Evolutionary conservation across 192 early-diverging fungal genomes (phyloP).

Genomic region (Mortierella alpina): DNA sequence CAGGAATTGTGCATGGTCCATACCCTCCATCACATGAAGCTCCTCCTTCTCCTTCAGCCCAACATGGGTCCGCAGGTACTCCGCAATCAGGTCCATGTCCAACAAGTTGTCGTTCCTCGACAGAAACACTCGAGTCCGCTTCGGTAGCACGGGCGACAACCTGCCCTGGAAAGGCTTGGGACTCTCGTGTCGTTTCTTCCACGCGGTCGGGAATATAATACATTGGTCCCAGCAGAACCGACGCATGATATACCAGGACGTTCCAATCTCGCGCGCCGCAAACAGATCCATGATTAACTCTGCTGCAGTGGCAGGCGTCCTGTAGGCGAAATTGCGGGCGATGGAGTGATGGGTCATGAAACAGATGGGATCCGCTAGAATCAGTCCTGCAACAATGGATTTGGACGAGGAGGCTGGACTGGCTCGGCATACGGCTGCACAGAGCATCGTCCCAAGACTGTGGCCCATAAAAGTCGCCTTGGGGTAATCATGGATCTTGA

Average conservation of each 20-base stretch:
- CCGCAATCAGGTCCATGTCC: conserved; percentile 38
- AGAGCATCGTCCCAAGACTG: conserved; percentile 70
- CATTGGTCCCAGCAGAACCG: conserved; percentile 51
- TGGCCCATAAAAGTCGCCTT: conserved; percentile 76
- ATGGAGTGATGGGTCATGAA: conserved; percentile 74
- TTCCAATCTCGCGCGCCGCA: conserved; percentile 48
- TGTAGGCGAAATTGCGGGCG: conserved; percentile 69
- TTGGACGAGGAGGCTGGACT: conserved; percentile 45
- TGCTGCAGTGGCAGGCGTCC: conserved; percentile 46
- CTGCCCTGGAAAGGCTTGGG: conserved; percentile 10
- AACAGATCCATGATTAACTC: conserved; percentile 49
- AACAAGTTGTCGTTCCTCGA: conserved; percentile 43
- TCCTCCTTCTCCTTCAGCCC: conserved; percentile 38
- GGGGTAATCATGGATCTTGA: conserved; percentile 58
- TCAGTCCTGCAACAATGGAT: conserved; percentile 60
- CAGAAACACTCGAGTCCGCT: conserved; percentile 43
- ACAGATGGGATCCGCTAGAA: conserved; percentile 76
- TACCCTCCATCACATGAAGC: conserved; percentile 37
- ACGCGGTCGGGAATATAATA: conserved; percentile 38
- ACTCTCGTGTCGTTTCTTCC: conserved; percentile 13
- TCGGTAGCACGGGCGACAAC: conserved; percentile 42
- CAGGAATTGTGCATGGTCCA: conserved; percentile 52
- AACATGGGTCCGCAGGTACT: conserved; percentile 23
- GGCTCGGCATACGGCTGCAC: conserved; percentile 68
- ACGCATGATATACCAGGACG: conserved; percentile 52